Base-by-base conservation (phyloP, 805 yeast species). In the Scheffersomyces spartinae region DNA sequence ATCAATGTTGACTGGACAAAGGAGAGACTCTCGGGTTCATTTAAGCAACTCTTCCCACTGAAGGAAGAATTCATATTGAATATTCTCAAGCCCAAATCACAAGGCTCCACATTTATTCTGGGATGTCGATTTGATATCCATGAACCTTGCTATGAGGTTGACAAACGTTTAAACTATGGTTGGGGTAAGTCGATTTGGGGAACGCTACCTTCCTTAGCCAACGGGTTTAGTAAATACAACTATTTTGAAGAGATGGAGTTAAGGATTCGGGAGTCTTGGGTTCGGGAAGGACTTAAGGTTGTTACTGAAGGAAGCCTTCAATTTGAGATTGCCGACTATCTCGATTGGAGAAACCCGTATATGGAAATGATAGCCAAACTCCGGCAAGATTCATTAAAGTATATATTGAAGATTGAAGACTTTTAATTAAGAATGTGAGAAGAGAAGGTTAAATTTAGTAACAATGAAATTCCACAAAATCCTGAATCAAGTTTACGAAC, bases 291-390 rank as follows among this genome's bases (percentile, higher is more conserved):
- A n/a, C 2, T 41, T 52, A 14, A 32, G 36, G 13, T 29, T 50
- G 12, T 31, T 55, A 6, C 26, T 45, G 14, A 34, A 36, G 3
- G 47, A 47, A 7, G 47, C 46, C 26, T 30, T 60, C 20, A 46
- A 43, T 32, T 45, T 56, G 28, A 38, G 40, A 38, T 59, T 17
- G 55, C 54, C 31, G 39, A 38, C 13, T 42, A 33, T 21, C 28
- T 39, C 7, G 67, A 60, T 32, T 60, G 67, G 67, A 40, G 64
- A 31, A 43, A 44, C 26, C 45, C 48, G 26, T 52, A 47, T 35
- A 46, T 45, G 24, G 28, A 40, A n/a, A 39, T 39, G 20, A 42
- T 56, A 16, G 43, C 36, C 11, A 29, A 32, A 7, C 34, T 60
- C 28, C 40, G 40, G 21, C 39, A 31, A 7, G 38, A 38, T 4